A percentile compares a stretch with the other conserved stretches of the same genome.
phyloP scores from a whole-genome alignment of 345 rosid genomes.

The Odontarrhena argentea region DNA sequence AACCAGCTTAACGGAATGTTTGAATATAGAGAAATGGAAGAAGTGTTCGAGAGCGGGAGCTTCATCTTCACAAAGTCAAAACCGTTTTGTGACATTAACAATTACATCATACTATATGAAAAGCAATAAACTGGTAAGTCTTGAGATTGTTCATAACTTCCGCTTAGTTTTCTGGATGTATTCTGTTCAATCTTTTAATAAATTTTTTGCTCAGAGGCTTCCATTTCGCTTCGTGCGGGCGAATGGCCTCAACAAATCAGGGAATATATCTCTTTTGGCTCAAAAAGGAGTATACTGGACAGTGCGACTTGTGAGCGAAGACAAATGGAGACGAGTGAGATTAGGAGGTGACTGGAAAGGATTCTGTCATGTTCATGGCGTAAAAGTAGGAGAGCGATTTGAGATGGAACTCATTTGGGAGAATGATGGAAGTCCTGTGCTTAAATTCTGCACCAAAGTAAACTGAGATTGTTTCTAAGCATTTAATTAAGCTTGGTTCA shows the following conservation, averaged over 20 bases:
- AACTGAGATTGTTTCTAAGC: not conserved
- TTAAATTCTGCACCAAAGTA: slow-evolving; percentile 25
- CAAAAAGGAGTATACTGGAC: slow-evolving; percentile 14
- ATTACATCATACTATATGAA: not conserved
- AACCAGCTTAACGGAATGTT: not conserved
- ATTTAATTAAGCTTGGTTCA: slow-evolving; percentile 17
- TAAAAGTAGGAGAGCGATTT: slow-evolving; percentile 29
- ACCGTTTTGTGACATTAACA: slow-evolving; percentile 33
- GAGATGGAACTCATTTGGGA: slow-evolving; percentile 25
- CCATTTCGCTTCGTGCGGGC: slow-evolving; percentile 17
- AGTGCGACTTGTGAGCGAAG: not conserved
- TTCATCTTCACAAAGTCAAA: slow-evolving; percentile 22
- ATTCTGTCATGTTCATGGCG: slow-evolving; percentile 27
- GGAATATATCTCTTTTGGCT: slow-evolving; percentile 20
- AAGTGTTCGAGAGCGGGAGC: slow-evolving; percentile 1
- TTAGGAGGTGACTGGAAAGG: slow-evolving; percentile 34
- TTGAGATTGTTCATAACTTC: not conserved
- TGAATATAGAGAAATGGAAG: slow-evolving; percentile 13
- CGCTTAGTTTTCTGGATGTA: not conserved
- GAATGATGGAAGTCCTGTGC: slow-evolving; percentile 21
- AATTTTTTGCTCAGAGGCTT: slow-evolving; percentile 22
- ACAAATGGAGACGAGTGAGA: not conserved
- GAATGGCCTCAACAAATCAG: slow-evolving; percentile 26
- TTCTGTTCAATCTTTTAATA: slow-evolving; percentile 1
- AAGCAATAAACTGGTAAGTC: slow-evolving; percentile 11